These are phyloP conservation scores for Saraca asoca DNA, from an alignment of 331 rosid genomes.

Conservation along the genomic window DNA sequence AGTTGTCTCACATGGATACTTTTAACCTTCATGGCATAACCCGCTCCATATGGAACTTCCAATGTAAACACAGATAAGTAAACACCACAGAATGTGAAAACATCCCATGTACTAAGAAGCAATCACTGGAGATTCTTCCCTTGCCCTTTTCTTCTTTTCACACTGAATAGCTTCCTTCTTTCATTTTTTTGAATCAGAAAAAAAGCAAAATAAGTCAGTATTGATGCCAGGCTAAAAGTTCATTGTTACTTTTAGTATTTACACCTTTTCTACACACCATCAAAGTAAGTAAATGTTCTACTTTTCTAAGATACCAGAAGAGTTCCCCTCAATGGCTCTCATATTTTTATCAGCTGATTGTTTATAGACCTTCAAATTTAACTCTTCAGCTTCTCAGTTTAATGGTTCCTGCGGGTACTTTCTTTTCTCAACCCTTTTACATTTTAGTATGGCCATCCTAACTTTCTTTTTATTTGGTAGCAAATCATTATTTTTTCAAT, in stretches of 20 bases:
- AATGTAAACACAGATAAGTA: constrained; percentile 35
- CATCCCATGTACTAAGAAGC: constrained; percentile 27
- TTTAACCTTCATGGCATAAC: constrained; percentile 31
- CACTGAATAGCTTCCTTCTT: constrained; percentile 8
- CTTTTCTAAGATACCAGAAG: constrained; percentile 38
- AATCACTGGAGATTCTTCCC: constrained; percentile 29
- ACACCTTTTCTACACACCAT: constrained; percentile 40
- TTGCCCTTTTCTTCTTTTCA: constrained; percentile 37
- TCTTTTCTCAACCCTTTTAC: constrained; percentile 3
- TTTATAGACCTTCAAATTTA: constrained; percentile 34
- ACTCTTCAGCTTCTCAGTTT: constrained; percentile 15
- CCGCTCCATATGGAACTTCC: constrained; percentile 37
- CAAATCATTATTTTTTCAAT: neutral
- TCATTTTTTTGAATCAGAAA: constrained; percentile 26
- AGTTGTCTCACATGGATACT: constrained; percentile 30
- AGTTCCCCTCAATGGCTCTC: constrained; percentile 34
- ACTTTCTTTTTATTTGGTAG: neutral
- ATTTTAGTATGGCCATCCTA: constrained; percentile 8
- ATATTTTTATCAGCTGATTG: constrained; percentile 20
- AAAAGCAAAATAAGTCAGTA: constrained; percentile 7
- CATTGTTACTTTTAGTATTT: neutral
- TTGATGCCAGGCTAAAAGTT: constrained; percentile 40
- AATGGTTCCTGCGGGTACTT: neutral
- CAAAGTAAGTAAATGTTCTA: constrained; percentile 38
- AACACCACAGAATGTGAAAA: constrained; percentile 35